phyloP scores from a whole-genome alignment of 345 rosid genomes.

The Odontarrhena argentea region DNA sequence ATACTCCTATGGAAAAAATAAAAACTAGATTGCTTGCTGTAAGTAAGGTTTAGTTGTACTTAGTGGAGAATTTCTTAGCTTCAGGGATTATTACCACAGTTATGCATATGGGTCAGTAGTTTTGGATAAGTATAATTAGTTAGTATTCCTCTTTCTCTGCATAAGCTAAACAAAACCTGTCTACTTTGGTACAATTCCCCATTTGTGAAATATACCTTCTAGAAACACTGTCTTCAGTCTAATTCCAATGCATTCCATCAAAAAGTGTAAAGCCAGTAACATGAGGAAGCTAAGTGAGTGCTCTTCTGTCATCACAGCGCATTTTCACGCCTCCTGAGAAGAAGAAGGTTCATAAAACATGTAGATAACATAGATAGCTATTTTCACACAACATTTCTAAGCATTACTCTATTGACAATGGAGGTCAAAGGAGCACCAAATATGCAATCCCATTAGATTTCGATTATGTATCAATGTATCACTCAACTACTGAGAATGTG shows the following conservation, averaged over 20 bases:
- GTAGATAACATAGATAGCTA: too few species aligned
- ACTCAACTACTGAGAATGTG: constrained; percentile 1
- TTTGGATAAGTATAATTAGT: constrained; percentile 15
- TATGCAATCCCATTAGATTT: background rate
- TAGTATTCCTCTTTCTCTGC: constrained; percentile 11
- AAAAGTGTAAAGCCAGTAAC: constrained; percentile 1
- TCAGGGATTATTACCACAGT: constrained; percentile 18
- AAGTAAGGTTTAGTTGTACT: constrained; percentile 25
- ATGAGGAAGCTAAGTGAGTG: constrained; percentile 5
- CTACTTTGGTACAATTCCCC: background rate
- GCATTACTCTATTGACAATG: too few species aligned
- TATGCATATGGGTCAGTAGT: constrained; percentile 26
- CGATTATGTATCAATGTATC: background rate
- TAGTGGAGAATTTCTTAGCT: constrained; percentile 13
- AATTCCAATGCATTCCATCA: background rate
- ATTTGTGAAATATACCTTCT: constrained; percentile 16
- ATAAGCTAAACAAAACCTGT: constrained; percentile 8
- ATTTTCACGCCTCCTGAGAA: constrained; percentile 18
- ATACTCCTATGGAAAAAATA: constrained; percentile 8
- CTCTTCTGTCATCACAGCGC: constrained; percentile 15
- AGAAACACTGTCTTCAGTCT: too few species aligned
- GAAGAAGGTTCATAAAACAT: background rate
- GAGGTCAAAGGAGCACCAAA: background rate
- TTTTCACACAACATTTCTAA: too few species aligned
- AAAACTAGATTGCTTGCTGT: constrained; percentile 17